Base-by-base conservation (phyloP, 306 rosid species). In the Corylus heterophylla region DNA sequence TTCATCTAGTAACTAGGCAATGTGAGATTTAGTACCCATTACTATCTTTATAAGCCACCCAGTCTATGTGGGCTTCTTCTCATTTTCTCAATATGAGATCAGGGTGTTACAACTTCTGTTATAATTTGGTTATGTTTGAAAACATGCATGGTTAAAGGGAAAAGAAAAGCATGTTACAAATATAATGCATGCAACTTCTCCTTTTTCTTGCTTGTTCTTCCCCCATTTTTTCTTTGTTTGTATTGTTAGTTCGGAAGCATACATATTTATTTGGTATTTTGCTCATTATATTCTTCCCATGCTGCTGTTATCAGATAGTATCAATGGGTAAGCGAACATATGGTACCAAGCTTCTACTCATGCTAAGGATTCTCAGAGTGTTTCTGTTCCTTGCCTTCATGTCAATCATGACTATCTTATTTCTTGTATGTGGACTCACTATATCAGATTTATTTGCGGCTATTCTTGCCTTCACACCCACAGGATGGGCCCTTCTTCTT, bases 241-340 rank as follows among this genome's bases (percentile, higher is more conserved):
- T 35, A 29, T 35, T 17, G 0, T 18, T 67, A 10, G 25, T 39
- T 29, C 2, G 0, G 51, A 42, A 42, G 25, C 50, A 42, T 9
- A 18, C 22, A 44, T 66, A 63, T 82, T 25, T 69, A 73, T 77
- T 75, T 64, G 18, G 69, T 66, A 44, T 78, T 51, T 55, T 74
- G 35, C 62, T 54, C 47, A 18, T 72, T 78, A 59, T 68, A 61
- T 77, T 79, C 78, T 75, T 78, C 71, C 16, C 67, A 44, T 76
- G 25, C 74, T 84, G 77, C 52, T 84, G 75, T 49, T 64, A 13
- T 70, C 92, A 95, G 98, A 81, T 95, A 92, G 94, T 92, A 71
- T 91, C 97, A 31, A 92, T 92, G 98, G 98, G 94, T 49, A 91
- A 98, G 75, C 92, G 95, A 78, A 87, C 88, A 85, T 95, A 91